Conservation (phyloP, 202 grass and related monocot species). For the Digitaria exilis region DNA sequence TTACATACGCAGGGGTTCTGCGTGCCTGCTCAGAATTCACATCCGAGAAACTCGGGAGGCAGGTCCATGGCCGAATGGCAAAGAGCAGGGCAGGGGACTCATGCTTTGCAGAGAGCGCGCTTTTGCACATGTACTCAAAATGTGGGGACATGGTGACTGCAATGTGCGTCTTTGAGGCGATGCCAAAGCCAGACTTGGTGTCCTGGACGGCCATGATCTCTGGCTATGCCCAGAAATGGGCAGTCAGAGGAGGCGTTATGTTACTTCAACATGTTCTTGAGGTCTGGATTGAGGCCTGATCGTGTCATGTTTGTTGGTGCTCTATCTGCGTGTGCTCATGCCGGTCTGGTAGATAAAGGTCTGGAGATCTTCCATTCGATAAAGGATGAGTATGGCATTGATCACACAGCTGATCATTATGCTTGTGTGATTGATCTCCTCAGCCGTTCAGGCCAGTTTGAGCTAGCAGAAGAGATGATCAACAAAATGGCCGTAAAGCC, state of each 20-base stretch:
- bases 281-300: no score
- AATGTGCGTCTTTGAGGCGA: slow-evolving; percentile 55
- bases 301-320: no score
- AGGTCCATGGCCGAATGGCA: slow-evolving; percentile 72
- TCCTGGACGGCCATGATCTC: slow-evolving; percentile 67
- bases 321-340: no score
- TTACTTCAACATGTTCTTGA: no score
- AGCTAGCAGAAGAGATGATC: slow-evolving; percentile 67
- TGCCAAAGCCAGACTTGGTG: slow-evolving; percentile 62
- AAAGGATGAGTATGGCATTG: slow-evolving; percentile 50
- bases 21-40: no score
- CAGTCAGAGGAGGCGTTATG: no score
- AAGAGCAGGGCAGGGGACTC: slow-evolving; percentile 53
- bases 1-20: slow-evolving; percentile 74
- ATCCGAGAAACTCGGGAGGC: slow-evolving; percentile 65
- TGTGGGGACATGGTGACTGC: slow-evolving; percentile 68
- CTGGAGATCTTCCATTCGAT: no score
- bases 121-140: slow-evolving; percentile 85
- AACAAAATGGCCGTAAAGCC: slow-evolving; percentile 61
- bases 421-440: slow-evolving; percentile 83
- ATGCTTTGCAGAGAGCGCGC: slow-evolving; percentile 61
- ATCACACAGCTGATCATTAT: slow-evolving; percentile 75
- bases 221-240: no score
- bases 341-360: no score
- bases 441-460: slow-evolving; percentile 61